Evolutionary conservation across 2,329 filamentous ascomycete genomes (phyloP).

Genomic region (Talaromyces sp.): DNA sequence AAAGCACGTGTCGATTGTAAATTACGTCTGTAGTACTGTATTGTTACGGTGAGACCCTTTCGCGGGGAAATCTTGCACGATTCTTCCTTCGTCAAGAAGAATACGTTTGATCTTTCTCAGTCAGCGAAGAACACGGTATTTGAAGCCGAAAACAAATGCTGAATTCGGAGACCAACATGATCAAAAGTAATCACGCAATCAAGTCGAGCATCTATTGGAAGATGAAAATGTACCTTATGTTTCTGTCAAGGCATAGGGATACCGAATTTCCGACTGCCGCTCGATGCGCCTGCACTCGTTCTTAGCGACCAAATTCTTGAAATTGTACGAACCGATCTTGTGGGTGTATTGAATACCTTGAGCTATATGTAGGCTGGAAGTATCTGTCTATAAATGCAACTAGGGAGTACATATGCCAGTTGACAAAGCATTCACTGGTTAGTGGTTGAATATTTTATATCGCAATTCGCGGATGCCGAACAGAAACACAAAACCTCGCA

Average conservation of each 20-base stretch:
- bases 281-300: slow-evolving; percentile 9
- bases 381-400: background rate
- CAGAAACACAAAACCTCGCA: background rate
- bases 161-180: background rate
- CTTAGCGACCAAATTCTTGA: background rate
- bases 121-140: background rate
- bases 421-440: background rate
- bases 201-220: background rate
- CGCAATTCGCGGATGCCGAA: background rate
- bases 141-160: background rate
- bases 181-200: background rate
- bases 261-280: slow-evolving; percentile 9
- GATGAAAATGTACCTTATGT: background rate
- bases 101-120: background rate
- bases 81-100: background rate
- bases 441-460: background rate
- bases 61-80: background rate
- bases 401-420: background rate
- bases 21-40: background rate
- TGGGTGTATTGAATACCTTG: background rate
- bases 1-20: background rate
- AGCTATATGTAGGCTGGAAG: background rate
- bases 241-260: background rate
- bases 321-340: background rate
- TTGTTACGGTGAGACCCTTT: background rate